Percentiles rank a stretch among this genome's conserved stretches.
Evolutionary conservation across 1,139 yeast species (phyloP).

Genomic region (Candida frijolesensis): DNA sequence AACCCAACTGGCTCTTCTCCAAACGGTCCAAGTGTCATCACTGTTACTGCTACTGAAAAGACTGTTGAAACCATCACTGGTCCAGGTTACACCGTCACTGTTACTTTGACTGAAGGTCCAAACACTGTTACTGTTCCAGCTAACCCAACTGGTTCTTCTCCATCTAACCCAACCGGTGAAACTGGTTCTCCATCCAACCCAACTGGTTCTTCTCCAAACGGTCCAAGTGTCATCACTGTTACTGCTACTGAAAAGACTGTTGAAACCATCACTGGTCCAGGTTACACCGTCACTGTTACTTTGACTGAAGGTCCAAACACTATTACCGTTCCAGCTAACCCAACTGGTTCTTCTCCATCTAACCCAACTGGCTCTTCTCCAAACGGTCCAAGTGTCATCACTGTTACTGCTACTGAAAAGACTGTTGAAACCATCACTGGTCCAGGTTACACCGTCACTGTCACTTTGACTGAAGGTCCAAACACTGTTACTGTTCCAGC

Average conservation of each 20-base stretch:
- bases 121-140: constrained; percentile 4
- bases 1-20: too few relatives aligned
- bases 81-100: constrained; percentile 1
- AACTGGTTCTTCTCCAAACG: neutral
- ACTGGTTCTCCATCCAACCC: neutral
- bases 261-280: constrained; percentile 1
- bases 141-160: neutral
- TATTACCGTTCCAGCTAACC: neutral
- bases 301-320: neutral
- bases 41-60: neutral
- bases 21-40: neutral
- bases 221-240: neutral
- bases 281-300: too few relatives aligned
- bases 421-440: constrained; percentile 3
- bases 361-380: constrained; percentile 1
- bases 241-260: neutral
- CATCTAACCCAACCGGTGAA: neutral
- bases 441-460: constrained; percentile 6
- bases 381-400: neutral
- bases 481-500: constrained; percentile 1
- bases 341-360: neutral
- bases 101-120: constrained; percentile 4
- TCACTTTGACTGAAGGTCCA: constrained; percentile 1
- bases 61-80: constrained; percentile 1
- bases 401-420: constrained; percentile 1